Evolutionary conservation across 1,139 yeast species (phyloP), one percentile per base, ranked within the genome.

Genomic region (Blastobotrys persicus): DNA sequence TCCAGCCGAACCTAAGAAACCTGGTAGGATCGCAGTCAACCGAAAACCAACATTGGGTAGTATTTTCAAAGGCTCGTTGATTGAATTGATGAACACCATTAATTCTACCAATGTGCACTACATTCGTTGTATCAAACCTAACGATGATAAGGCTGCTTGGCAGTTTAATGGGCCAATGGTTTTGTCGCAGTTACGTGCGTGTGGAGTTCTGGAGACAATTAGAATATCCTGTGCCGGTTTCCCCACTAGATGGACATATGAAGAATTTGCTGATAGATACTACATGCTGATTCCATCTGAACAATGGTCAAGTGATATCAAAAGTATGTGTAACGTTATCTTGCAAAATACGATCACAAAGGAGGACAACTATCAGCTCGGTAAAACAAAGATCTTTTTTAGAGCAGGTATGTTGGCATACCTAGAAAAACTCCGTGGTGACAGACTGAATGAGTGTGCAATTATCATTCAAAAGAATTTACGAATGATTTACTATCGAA

Each of bases 121-220:
- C 65, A 92, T 92, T 64, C 85, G 98, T 67, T 92, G 98, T 76
- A 92, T 92, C 67, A 92, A 92, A 68, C 98, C 98, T 7, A 92
- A 92, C 67, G 96, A 92, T 61, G 83, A 81, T 53, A 92, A 92
- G 70, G 83, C 81, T 52, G 96, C 98, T 2, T 92, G 98, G 98
- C 85, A 83, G 65, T 92, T 92, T 70, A 96, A 89, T 64, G 89
- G 96, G 31, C 78, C 91, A 48, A 89, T 92, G 97, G 98, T 92
- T 42, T 76, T 92, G 56, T 85, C 95, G 5, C 98, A 92, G 69
- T 77, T 92, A 58, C 81, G 98, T 64, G 98, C 98, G 13, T 92
- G 98, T 76, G 98, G 98, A 82, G 98, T 92, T 46, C 76, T 92
- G 59, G 98, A 94, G 69, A 92, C 98, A 1, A 92, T 92, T 64